Evolutionary conservation across 306 rosid species (phyloP).

Genomic region (Pyrus betulifolia): DNA sequence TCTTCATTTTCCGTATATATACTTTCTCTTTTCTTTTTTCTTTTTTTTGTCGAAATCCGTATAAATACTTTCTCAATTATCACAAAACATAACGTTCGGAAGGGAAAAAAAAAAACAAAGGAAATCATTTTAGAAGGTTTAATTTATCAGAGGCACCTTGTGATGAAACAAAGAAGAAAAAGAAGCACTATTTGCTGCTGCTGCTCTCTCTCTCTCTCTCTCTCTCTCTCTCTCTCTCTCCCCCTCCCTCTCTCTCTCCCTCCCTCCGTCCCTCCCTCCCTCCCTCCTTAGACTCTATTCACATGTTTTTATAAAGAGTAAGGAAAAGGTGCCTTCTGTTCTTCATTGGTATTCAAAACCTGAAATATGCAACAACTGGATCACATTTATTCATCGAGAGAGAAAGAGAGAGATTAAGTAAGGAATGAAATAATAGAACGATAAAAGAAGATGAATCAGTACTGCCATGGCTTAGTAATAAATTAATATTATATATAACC

Average conservation of each 20-base stretch:
- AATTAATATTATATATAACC: not conserved
- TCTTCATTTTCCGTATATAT: not conserved
- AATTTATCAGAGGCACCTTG: slow-evolving; percentile 11
- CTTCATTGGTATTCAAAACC: slow-evolving; percentile 27
- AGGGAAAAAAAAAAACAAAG: not conserved
- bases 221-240: slow-evolving; percentile 18
- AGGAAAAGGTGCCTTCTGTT: slow-evolving; percentile 34
- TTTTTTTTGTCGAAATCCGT: too few relatives aligned
- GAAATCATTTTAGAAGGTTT: not conserved
- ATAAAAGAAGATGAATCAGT: not conserved
- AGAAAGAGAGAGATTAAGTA: not conserved
- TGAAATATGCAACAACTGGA: slow-evolving; percentile 26
- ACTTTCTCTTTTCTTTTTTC: not conserved
- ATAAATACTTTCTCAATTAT: not conserved
- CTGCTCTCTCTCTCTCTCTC: slow-evolving; percentile 22
- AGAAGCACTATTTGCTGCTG: not conserved
- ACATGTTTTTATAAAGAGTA: slow-evolving; percentile 28
- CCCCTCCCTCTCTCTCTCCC: not conserved
- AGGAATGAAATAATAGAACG: not conserved
- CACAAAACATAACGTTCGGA: not conserved
- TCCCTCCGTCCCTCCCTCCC: too few relatives aligned
- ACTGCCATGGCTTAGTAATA: not conserved
- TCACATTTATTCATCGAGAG: slow-evolving; percentile 4
- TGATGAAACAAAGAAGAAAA: slow-evolving; percentile 10
- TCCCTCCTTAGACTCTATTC: not conserved